Base-by-base conservation (phyloP, 2,329 filamentous ascomycete genomes). In the Ilyonectria sp. region DNA sequence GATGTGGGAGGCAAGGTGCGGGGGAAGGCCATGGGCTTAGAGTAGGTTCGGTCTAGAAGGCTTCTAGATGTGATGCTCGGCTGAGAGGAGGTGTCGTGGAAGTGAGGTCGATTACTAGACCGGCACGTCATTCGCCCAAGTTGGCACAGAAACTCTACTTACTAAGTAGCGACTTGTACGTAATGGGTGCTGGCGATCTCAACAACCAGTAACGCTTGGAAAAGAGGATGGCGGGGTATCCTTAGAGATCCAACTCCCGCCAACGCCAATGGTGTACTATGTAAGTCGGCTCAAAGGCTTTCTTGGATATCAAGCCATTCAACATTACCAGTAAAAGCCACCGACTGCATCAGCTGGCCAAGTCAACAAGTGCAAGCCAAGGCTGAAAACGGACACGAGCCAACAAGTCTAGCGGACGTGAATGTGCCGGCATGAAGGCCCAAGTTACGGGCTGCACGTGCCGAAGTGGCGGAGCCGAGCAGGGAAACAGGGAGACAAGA, bases 1-100 rank as follows among this genome's bases (percentile, higher is more conserved):
- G 40, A 26, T 35, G 54, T 29, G 35, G n/a, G 23, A 33, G 35
- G 40, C 15, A 15, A 35, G 54, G 26, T 37, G 55, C 40, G 52
- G 50, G 54, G 54, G 37, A 54, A 37, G 31, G 40, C n/a, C 47
- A 37, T 44, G 58, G 54, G 58, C 58, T 21, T 19, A 33, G 54
- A 47, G 60, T 46, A 44, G 61, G 49, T 60, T 57, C 21, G 56
- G 50, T 55, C 68, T 69, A 69, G 68, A 69, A 69, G 63, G 58
- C 65, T 69, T 69, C 65, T 29, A 69, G 61, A 69, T 59, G 44
- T 44, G 29, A 26, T 47, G 35, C n/a, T 55, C 11, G 31, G 33
- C 23, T 55, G 58, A 55, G 33, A n/a, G 15, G 43, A 29, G 17
- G 53, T 57, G 37, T 15, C 19, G 57, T 52, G 35, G 44, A 29